Conservation (phyloP, 139 green algal species). For the Volvox africanus region DNA sequence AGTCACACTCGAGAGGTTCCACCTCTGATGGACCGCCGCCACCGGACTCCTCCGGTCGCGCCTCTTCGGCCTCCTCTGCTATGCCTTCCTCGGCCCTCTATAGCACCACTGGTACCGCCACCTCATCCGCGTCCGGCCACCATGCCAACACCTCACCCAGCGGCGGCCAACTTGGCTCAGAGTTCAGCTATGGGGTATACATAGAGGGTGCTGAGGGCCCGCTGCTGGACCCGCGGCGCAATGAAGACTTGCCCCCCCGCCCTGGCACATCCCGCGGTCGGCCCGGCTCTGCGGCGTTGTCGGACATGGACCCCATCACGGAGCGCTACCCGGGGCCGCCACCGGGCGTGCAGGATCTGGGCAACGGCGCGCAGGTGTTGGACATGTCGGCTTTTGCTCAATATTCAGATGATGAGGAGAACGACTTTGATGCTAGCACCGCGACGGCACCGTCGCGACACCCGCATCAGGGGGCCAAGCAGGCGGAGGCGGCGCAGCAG, state of each 20-base stretch:
- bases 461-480: neutral
- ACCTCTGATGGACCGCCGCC: neutral
- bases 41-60: neutral
- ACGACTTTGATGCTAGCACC: constrained; percentile 24
- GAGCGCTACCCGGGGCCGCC: constrained; percentile 43
- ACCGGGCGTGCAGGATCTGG: constrained; percentile 37
- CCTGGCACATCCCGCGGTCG: constrained; percentile 49
- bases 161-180: neutral
- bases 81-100: neutral
- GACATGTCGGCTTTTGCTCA: constrained; percentile 39
- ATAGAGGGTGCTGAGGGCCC: constrained; percentile 21
- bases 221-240: constrained; percentile 42
- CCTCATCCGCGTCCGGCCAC: neutral
- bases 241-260: constrained; percentile 57
- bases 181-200: constrained; percentile 19
- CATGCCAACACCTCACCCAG: neutral
- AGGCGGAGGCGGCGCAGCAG: neutral
- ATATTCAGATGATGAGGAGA: constrained; percentile 51
- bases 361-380: constrained; percentile 55
- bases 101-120: neutral
- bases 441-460: neutral
- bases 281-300: constrained; percentile 26
- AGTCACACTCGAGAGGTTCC: constrained; percentile 8
- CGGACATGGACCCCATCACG: constrained; percentile 46
- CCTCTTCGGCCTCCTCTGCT: neutral